Evolutionary conservation across 306 rosid species (phyloP).

Genomic region (Gastrolobium villosum): DNA sequence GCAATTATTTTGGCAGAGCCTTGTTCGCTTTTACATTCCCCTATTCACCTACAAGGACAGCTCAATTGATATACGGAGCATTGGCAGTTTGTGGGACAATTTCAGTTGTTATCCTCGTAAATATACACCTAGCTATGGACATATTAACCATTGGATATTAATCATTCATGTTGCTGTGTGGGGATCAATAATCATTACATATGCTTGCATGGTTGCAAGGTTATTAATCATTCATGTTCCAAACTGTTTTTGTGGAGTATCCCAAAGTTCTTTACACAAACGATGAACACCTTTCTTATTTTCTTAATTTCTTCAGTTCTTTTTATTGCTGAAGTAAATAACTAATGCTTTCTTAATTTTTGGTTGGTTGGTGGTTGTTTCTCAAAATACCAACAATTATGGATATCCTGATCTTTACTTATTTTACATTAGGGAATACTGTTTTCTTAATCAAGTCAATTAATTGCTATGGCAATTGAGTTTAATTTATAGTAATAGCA

Average conservation of each 20-base stretch:
- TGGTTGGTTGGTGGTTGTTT: background rate
- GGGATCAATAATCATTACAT: slow-evolving; percentile 80
- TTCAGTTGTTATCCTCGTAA: slow-evolving; percentile 78
- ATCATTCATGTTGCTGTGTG: slow-evolving; percentile 73
- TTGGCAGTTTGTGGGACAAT: slow-evolving; percentile 88
- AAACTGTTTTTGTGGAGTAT: too few relatives aligned
- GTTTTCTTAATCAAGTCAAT: too few relatives aligned
- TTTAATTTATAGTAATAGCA: too few relatives aligned
- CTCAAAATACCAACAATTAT: background rate
- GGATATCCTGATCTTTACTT: too few relatives aligned
- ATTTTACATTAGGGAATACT: too few relatives aligned
- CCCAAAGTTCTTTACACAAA: too few relatives aligned
- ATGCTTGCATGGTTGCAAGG: slow-evolving; percentile 73
- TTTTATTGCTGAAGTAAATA: background rate
- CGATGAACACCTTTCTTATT: background rate
- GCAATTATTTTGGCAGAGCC: slow-evolving; percentile 84
- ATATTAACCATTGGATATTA: slow-evolving; percentile 65
- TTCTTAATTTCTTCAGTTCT: background rate
- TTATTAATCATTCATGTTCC: too few relatives aligned
- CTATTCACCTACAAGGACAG: slow-evolving; percentile 67
- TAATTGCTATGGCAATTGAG: too few relatives aligned
- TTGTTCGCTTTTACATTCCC: slow-evolving; percentile 72
- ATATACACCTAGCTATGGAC: slow-evolving; percentile 85
- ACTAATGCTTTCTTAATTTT: background rate
- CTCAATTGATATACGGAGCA: slow-evolving; percentile 78